Evolutionary conservation across 352 stramenopile species (phyloP), one percentile per base, ranked within the genome.

Genomic region (Aphanomyces invadans): DNA sequence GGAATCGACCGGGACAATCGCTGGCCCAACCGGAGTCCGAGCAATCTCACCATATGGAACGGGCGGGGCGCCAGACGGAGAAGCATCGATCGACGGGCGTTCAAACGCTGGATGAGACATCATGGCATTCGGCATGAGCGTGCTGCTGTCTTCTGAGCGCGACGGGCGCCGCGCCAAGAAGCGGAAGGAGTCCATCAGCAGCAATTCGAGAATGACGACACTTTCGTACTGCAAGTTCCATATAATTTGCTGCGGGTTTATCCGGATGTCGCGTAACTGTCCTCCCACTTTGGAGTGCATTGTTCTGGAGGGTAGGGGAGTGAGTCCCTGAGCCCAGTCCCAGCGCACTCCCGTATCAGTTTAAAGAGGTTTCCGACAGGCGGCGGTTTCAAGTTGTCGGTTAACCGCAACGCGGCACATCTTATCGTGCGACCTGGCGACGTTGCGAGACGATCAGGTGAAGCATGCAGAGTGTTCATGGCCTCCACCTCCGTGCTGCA

Each of bases 31-130:
- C n/a, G 49, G 49, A 12, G 53, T 48, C 15, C 21, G 28, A 15
- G 55, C 38, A 31, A 9, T 52, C 21, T 64, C 33, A 11, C 55
- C 55, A 19, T 52, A 64, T n/a, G 55, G 55, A 26, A 64, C 36
- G 28, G 55, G 55, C 7, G 55, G 21, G 12, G 55, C 38, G 32
- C 23, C 23, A 38, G 17, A 29, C 11, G 49, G 23, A 5, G 17
- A 33, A 29, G 49, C 23, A 33, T 57, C 49, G 7, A 57, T 5
- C 7, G 25, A 38, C 9, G 49, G 49, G 15, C 49, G 15, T 38
- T 57, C 49, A 57, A 57, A 57, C 4, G 49, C 49, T 39, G 49
- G 49, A 57, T 57, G 49, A 12, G 19, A 23, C 49, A 38, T 33
- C 49, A 38, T 33, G 12, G 44, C 9, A 52, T 21, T 52, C 7